A percentile compares a stretch with the other conserved stretches of the same genome.
phyloP scores from a whole-genome alignment of 768 basidiomycete genomes.

The Lentinula sp. region DNA sequence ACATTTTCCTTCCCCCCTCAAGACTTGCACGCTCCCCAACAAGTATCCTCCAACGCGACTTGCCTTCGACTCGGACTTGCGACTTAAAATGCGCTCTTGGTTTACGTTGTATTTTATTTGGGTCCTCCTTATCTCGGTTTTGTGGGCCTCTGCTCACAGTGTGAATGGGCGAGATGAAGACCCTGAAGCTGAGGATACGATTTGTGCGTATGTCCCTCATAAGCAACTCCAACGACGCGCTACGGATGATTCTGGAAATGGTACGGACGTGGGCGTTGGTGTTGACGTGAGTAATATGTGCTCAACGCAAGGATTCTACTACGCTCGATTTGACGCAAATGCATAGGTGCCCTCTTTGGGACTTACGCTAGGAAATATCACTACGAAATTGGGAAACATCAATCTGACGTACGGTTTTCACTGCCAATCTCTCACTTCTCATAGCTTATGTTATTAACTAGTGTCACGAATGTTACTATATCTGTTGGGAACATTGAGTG shows the following conservation, averaged over 20 bases:
- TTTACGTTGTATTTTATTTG: background rate
- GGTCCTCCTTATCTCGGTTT: conserved; percentile 1
- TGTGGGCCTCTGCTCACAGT: conserved; percentile 1
- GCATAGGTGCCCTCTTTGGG: conserved; percentile 11
- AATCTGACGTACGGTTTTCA: conserved; percentile 11
- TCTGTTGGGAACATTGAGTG: conserved; percentile 14
- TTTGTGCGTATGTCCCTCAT: conserved; percentile 10
- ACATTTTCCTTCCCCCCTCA: too few species aligned
- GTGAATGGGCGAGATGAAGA: background rate
- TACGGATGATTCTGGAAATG: conserved; percentile 4
- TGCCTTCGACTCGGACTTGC: too few species aligned
- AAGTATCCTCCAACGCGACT: background rate
- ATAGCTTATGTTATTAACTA: background rate
- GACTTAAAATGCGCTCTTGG: background rate
- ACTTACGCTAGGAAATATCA: conserved; percentile 12
- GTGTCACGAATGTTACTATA: conserved; percentile 15
- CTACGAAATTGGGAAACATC: conserved; percentile 14
- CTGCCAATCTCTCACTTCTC: background rate
- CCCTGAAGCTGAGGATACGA: conserved; percentile 6
- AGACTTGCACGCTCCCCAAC: too few species aligned
- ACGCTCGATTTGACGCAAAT: background rate
- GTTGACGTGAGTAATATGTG: conserved; percentile 3
- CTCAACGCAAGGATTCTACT: background rate
- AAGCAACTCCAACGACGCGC: conserved; percentile 10
- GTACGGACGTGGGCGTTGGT: conserved; percentile 7